Percentiles rank a stretch among this genome's conserved stretches.
Conservation (phyloP, 176 grass and related monocot genomes). For the Saccharum spontaneum region DNA sequence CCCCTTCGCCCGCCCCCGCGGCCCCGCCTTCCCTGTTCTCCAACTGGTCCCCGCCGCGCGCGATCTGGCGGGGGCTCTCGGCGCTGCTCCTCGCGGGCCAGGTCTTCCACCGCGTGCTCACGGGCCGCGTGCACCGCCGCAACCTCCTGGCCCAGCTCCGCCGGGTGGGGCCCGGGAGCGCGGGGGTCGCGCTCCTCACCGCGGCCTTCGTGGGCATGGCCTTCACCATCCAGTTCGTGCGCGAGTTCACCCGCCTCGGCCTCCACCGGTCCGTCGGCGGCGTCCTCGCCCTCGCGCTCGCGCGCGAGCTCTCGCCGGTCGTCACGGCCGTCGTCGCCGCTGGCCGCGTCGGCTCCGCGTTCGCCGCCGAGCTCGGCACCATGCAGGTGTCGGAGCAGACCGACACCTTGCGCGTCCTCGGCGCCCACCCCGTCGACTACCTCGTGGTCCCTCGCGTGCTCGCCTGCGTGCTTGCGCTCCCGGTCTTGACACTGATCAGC, state of each 20-base stretch:
- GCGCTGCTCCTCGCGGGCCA: slow-evolving; percentile 82
- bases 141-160: slow-evolving; percentile 90
- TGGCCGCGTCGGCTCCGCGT: slow-evolving; percentile 87
- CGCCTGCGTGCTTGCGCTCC: slow-evolving; percentile 81
- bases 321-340: slow-evolving; percentile 86
- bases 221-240: slow-evolving; percentile 99
- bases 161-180: slow-evolving; percentile 73
- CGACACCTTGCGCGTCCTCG: slow-evolving; percentile 85
- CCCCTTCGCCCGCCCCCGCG: neutral
- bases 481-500: slow-evolving; percentile 79
- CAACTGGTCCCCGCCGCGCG: slow-evolving; percentile 63
- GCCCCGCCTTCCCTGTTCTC: slow-evolving; percentile 34
- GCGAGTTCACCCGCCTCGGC: slow-evolving; percentile 97
- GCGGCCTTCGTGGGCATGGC: slow-evolving; percentile 98
- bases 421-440: slow-evolving; percentile 85
- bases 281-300: slow-evolving; percentile 89
- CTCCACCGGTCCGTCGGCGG: slow-evolving; percentile 95
- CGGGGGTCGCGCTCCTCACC: slow-evolving; percentile 89
- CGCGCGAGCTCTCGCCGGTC: slow-evolving; percentile 85
- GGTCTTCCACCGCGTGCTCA: slow-evolving; percentile 72
- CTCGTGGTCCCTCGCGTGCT: slow-evolving; percentile 85
- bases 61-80: slow-evolving; percentile 88
- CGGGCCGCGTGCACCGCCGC: slow-evolving; percentile 76
- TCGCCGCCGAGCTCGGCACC: slow-evolving; percentile 95
- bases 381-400: slow-evolving; percentile 99